Percentiles rank a stretch among this genome's conserved stretches.
Conservation (phyloP, 768 basidiomycete species). For the Amanita pseudoporphyria region DNA sequence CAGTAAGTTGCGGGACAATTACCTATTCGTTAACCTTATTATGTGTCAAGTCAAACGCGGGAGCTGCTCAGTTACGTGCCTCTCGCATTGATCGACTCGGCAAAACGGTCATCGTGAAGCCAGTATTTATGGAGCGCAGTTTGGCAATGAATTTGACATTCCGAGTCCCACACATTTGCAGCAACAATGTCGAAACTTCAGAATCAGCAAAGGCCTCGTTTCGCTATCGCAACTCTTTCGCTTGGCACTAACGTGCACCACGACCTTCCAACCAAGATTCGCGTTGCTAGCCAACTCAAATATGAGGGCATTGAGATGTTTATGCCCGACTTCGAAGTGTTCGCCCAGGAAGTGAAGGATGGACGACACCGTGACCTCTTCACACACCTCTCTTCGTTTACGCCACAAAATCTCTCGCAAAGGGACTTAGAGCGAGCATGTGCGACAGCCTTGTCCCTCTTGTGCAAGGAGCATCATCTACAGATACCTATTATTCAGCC, state of each 20-base stretch:
- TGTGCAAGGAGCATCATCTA: conserved; percentile 16
- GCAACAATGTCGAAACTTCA: neutral
- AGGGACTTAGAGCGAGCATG: conserved; percentile 17
- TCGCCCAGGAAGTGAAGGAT: conserved; percentile 14
- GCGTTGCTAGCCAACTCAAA: conserved; percentile 21
- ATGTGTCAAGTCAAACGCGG: too few species aligned
- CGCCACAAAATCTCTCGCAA: conserved; percentile 5
- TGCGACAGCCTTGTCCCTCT: conserved; percentile 15
- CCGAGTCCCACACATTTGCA: neutral
- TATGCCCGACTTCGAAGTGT: conserved; percentile 18
- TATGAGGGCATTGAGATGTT: conserved; percentile 24
- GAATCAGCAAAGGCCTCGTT: conserved; percentile 1
- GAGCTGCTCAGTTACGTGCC: too few species aligned
- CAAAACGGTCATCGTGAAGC: too few species aligned
- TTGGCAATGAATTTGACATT: neutral
- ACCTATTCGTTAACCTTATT: too few species aligned
- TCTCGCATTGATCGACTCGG: too few species aligned
- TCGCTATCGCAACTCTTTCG: conserved; percentile 19
- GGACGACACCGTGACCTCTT: conserved; percentile 15
- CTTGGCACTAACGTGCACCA: conserved; percentile 20
- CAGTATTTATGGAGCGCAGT: neutral
- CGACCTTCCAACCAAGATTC: conserved; percentile 20
- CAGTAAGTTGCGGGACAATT: too few species aligned
- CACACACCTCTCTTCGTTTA: conserved; percentile 10
- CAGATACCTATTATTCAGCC: conserved; percentile 25